Percentiles rank a stretch among this genome's conserved stretches.
phyloP scores from a whole-genome alignment of 2,329 filamentous ascomycete genomes.

The Fusarium begoniae region DNA sequence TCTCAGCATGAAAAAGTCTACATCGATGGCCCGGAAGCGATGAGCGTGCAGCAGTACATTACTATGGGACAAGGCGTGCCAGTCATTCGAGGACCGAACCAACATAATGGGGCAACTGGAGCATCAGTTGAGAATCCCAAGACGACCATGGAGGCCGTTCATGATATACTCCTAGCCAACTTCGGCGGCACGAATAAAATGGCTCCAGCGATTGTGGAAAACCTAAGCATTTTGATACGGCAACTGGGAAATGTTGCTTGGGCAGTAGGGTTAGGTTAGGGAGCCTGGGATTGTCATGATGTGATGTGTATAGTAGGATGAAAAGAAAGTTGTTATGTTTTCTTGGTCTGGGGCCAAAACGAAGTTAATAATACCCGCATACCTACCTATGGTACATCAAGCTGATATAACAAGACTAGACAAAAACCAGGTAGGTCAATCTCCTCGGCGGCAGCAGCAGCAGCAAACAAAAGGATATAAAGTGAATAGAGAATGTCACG shows the following conservation, averaged over 20 bases:
- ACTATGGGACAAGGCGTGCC: constrained; percentile 63
- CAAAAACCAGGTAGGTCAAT: not conserved
- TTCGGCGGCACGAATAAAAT: constrained; percentile 54
- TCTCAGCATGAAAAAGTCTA: constrained; percentile 56
- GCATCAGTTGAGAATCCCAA: constrained; percentile 64
- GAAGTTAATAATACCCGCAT: not conserved
- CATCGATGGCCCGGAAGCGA: constrained; percentile 65
- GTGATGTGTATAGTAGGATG: not conserved
- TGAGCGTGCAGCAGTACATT: constrained; percentile 66
- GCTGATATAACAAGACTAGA: not conserved
- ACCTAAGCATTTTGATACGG: constrained; percentile 70
- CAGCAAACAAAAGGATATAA: not conserved
- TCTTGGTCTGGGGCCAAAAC: not conserved
- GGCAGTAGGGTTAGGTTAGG: constrained; percentile 47
- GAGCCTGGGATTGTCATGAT: not conserved
- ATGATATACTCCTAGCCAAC: constrained; percentile 65
- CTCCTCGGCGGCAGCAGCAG: not conserved
- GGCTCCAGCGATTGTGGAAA: constrained; percentile 71
- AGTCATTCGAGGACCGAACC: constrained; percentile 53
- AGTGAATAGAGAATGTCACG: not conserved
- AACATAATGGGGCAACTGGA: constrained; percentile 44
- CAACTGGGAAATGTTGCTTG: constrained; percentile 65
- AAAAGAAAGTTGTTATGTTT: not conserved
- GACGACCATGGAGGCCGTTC: constrained; percentile 66
- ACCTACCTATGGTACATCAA: not conserved